Conservation (phyloP, 306 rosid species). For the Medicago truncatula region DNA sequence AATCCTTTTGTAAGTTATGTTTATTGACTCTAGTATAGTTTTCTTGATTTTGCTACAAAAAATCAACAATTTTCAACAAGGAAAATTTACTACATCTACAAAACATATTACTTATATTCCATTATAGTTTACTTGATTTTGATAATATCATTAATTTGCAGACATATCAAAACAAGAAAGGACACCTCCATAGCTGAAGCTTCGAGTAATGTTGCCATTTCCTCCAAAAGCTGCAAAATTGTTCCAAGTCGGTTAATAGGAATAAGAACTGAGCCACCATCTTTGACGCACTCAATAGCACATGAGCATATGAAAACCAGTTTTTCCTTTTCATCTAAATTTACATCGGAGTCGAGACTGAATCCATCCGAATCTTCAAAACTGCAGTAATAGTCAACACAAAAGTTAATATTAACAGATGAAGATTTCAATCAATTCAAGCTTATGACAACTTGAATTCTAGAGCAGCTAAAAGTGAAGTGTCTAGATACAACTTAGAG, state of each 20-base stretch:
- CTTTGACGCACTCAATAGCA: constrained; percentile 63
- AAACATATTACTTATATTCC: constrained; percentile 10
- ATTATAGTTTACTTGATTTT: constrained; percentile 3
- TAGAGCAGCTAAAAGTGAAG: background rate
- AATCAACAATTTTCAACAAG: constrained; percentile 20
- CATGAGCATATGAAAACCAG: constrained; percentile 64
- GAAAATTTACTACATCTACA: background rate
- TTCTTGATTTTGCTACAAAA: background rate
- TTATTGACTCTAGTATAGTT: constrained; percentile 13
- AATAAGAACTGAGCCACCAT: constrained; percentile 88
- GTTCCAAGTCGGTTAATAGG: constrained; percentile 69
- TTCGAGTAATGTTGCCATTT: constrained; percentile 65
- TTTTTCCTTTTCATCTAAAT: constrained; percentile 69
- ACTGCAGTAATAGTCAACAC: constrained; percentile 39
- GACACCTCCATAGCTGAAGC: constrained; percentile 66
- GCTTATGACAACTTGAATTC: constrained; percentile 39
- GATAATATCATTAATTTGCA: background rate
- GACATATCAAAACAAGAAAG: constrained; percentile 8
- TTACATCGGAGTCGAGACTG: constrained; percentile 50
- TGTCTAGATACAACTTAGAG: constrained; percentile 8
- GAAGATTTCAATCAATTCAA: constrained; percentile 48
- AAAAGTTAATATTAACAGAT: constrained; percentile 42
- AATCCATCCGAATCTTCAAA: constrained; percentile 49
- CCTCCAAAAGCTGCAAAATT: constrained; percentile 77
- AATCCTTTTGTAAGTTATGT: constrained; percentile 15